Conservation (phyloP, 192 early-diverging fungal species). For the Backusella psychrophila region DNA sequence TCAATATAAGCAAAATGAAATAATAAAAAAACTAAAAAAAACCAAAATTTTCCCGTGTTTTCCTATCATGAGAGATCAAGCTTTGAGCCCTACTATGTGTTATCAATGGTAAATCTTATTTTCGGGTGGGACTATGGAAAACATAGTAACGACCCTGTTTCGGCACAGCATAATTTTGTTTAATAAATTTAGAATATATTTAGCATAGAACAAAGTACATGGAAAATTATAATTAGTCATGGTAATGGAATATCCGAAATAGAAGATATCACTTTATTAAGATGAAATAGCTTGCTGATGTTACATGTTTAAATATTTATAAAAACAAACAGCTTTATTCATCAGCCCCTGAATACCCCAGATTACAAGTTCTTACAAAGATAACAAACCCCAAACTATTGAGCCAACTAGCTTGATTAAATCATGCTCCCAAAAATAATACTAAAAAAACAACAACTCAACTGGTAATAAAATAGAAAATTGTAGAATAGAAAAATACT, state of each 20-base stretch:
- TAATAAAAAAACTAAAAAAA: background rate
- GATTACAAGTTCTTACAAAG: background rate
- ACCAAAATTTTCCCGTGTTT: background rate
- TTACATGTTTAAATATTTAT: background rate
- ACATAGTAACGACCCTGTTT: background rate
- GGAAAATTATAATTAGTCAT: background rate
- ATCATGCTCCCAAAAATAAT: background rate
- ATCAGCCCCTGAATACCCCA: background rate
- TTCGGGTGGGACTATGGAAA: background rate
- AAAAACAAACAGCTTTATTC: background rate
- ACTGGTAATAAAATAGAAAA: background rate
- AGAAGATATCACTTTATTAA: background rate
- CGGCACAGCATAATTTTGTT: background rate
- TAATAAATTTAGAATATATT: background rate
- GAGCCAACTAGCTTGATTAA: background rate
- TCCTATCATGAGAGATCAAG: background rate
- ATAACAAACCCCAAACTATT: conserved; percentile 4
- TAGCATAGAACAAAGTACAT: background rate
- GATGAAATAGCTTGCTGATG: background rate
- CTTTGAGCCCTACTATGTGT: background rate
- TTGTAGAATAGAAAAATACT: background rate
- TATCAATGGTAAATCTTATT: background rate
- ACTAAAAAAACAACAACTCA: background rate
- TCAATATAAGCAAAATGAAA: background rate
- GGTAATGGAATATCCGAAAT: background rate